Evolutionary conservation across 441 rosid genomes (phyloP), one percentile per base, ranked within the genome.

Genomic region (Populus hybrid): DNA sequence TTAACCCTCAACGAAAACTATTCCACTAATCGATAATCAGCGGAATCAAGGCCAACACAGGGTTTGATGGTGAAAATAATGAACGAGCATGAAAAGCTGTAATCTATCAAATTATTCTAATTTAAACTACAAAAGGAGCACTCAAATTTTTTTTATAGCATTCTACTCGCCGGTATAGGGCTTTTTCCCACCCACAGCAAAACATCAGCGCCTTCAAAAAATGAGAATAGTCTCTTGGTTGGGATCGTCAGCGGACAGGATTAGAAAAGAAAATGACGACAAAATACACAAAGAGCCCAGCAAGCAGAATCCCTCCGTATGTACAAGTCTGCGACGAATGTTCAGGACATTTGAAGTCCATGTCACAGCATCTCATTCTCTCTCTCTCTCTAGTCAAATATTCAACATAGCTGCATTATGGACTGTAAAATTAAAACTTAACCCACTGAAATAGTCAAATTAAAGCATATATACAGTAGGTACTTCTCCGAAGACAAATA

Each of bases 241-340:
- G 34, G 72, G 7, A 28, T 28, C 30, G 74, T 91, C 88, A 92
- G 36, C 93, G 97, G 59, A 89, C 86, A 21, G 97, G 97, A 81
- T 92, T 88, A 21, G 99, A 85, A 86, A 92, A 96, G 91, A 91
- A 94, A 79, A 92, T 92, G 76, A 94, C 98, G 38, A 83, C 76
- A 18, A 96, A 96, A 73, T 96, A 96, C 38, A 94, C 98, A 0
- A 94, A 19, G 79, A 94, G 91, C 38, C 98, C 99, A 11, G 98
- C 94, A 0, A 90, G 84, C 59, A 96, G 98, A 79, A 96, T 94
- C n/a, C 90, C 98, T n/a, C 98, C 98, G 18, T 94, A 92, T 6
- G 91, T 78, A 34, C 86, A 94, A 2, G 97, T 91, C 79, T 92
- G 99, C 18, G 97, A 91, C 16, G 98, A 85, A 72, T 96, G 93